phyloP scores from a whole-genome alignment of 495 filamentous ascomycete species.

The Filosporella fistucella region DNA sequence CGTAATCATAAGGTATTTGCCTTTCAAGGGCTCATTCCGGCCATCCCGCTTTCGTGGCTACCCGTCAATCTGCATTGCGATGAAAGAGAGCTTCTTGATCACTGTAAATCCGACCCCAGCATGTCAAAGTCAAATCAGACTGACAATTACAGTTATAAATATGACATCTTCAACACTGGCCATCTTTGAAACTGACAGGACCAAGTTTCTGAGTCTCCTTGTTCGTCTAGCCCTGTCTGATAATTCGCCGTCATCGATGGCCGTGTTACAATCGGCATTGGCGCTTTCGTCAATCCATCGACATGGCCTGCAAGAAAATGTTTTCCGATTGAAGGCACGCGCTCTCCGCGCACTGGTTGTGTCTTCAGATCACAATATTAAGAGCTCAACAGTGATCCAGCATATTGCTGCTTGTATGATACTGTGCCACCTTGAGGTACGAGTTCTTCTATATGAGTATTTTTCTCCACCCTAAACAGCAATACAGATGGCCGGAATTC shows the following conservation, averaged over 20 bases:
- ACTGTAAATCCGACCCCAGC: conserved; percentile 15
- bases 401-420: conserved; percentile 18
- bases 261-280: conserved; percentile 17
- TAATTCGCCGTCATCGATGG: conserved; percentile 17
- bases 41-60: conserved; percentile 18
- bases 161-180: conserved; percentile 14
- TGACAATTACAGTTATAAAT: conserved; percentile 14
- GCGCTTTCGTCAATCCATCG: conserved; percentile 17
- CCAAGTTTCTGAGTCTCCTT: conserved; percentile 16
- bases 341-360: conserved; percentile 16
- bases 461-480: conserved; percentile 2
- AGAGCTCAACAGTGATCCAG: conserved; percentile 12
- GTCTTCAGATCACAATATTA: conserved; percentile 10
- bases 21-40: conserved; percentile 10
- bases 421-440: conserved; percentile 20
- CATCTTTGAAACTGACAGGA: conserved; percentile 16
- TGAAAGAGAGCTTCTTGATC: conserved; percentile 20
- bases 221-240: conserved; percentile 18
- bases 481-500: conserved; percentile 11
- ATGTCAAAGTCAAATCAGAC: conserved; percentile 4
- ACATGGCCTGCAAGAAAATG: conserved; percentile 15
- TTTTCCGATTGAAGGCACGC: conserved; percentile 16
- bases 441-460: not conserved
- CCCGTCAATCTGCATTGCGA: conserved; percentile 15
- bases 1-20: conserved; percentile 11